Percentiles rank a stretch among this genome's conserved stretches.
Conservation (phyloP, 805 yeast species). For the Wickerhamiella dianesei region DNA sequence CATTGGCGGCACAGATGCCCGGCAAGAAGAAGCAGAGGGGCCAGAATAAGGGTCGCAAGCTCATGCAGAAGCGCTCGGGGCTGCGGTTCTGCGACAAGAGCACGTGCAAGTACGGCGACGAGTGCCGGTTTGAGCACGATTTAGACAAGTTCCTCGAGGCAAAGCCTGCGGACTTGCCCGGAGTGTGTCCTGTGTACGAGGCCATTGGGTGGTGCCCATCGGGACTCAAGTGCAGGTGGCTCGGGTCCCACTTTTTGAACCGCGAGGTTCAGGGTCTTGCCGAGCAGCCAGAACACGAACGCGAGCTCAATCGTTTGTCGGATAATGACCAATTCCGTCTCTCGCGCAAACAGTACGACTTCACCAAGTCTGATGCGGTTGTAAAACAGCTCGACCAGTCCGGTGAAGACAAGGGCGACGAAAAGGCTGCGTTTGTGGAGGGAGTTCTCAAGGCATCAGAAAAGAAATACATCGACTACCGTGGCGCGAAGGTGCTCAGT, state of each 20-base stretch:
- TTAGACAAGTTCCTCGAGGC: slow-evolving; percentile 44
- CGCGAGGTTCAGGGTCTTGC: slow-evolving; percentile 29
- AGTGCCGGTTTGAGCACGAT: slow-evolving; percentile 71
- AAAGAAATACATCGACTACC: slow-evolving; percentile 58
- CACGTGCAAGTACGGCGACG: slow-evolving; percentile 44
- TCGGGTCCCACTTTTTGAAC: slow-evolving; percentile 48
- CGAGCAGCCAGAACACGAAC: slow-evolving; percentile 26
- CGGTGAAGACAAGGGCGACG: no score
- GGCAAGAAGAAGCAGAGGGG: slow-evolving; percentile 17
- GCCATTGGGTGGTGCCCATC: slow-evolving; percentile 83
- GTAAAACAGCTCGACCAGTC: slow-evolving; percentile 40
- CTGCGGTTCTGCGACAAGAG: slow-evolving; percentile 16
- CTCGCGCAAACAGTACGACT: slow-evolving; percentile 48
- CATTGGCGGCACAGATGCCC: slow-evolving; percentile 1
- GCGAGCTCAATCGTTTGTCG: slow-evolving; percentile 52
- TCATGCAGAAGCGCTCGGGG: slow-evolving; percentile 16
- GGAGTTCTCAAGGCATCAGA: slow-evolving; percentile 68
- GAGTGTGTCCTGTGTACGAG: slow-evolving; percentile 70
- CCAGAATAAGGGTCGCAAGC: slow-evolving; percentile 19
- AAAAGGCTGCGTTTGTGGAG: slow-evolving; percentile 54
- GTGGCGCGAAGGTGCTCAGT: slow-evolving; percentile 71
- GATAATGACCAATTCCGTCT: slow-evolving; percentile 34
- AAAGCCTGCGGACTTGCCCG: slow-evolving; percentile 62
- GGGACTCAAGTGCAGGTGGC: slow-evolving; percentile 88
- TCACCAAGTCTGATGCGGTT: slow-evolving; percentile 43